A percentile compares a stretch with the other conserved stretches of the same genome.
Conservation (phyloP, 2,329 filamentous ascomycete genomes). For the Leptographium lundbergii region DNA sequence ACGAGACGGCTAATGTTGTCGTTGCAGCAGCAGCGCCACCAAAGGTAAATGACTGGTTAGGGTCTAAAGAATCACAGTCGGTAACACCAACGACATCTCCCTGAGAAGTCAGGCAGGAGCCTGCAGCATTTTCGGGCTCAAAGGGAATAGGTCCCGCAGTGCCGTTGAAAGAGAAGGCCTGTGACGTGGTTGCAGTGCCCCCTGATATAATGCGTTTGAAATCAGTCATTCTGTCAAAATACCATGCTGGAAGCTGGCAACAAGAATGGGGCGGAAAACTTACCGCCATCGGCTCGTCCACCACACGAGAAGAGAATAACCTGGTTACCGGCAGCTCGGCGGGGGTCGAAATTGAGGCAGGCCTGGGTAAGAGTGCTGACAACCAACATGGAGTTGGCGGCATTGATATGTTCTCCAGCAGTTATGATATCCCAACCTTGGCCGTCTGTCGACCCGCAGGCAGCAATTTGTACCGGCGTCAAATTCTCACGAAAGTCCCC, state of each 20-base stretch:
- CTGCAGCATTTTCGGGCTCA: constrained; percentile 29
- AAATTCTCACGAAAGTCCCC: constrained; percentile 36
- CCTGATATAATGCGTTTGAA: constrained; percentile 14
- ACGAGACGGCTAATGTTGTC: not conserved
- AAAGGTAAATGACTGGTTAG: constrained; percentile 29
- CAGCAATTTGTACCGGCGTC: constrained; percentile 30
- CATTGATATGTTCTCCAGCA: constrained; percentile 37
- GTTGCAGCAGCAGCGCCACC: constrained; percentile 1
- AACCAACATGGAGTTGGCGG: constrained; percentile 31
- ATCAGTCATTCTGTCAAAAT: not conserved
- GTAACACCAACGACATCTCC: constrained; percentile 30
- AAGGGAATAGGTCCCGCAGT: constrained; percentile 28
- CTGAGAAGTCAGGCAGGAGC: constrained; percentile 33
- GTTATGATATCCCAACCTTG: constrained; percentile 37
- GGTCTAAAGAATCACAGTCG: constrained; percentile 26
- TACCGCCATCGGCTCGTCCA: constrained; percentile 39
- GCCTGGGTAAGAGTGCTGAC: constrained; percentile 45
- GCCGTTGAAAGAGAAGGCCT: constrained; percentile 35
- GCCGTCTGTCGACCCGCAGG: constrained; percentile 28
- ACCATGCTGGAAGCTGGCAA: too few species aligned
- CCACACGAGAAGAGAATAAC: constrained; percentile 46
- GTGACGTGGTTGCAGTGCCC: constrained; percentile 36
- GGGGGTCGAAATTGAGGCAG: constrained; percentile 45
- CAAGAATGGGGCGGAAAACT: constrained; percentile 4
- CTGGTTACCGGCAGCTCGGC: constrained; percentile 36